phyloP scores from a whole-genome alignment of 306 rosid species.

The Adenanthera pavonina region DNA sequence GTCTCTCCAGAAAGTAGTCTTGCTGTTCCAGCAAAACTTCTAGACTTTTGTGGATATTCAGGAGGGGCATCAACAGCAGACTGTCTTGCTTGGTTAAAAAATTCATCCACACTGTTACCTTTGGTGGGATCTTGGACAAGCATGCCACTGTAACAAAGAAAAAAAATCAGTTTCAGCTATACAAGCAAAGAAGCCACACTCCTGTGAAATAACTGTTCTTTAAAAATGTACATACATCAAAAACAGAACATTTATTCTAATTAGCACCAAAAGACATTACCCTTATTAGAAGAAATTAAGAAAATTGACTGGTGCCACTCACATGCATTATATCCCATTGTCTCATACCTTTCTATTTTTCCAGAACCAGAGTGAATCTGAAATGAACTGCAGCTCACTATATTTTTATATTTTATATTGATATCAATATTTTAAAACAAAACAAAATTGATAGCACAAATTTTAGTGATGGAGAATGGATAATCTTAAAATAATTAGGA shows the following conservation, averaged over 20 bases:
- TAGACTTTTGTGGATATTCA: constrained; percentile 51
- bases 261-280: background rate
- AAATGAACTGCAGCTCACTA: too few relatives aligned
- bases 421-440: background rate
- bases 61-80: constrained; percentile 56
- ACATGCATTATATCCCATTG: background rate
- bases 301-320: background rate
- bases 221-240: background rate
- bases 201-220: background rate
- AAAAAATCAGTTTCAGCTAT: background rate
- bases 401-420: too few relatives aligned
- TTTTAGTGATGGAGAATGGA: too few relatives aligned
- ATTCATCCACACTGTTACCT: constrained; percentile 64
- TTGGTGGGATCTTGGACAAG: constrained; percentile 84
- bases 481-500: too few relatives aligned
- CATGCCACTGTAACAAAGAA: constrained; percentile 73
- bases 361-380: too few relatives aligned
- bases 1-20: constrained; percentile 88
- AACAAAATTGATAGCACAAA: background rate
- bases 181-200: background rate
- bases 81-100: constrained; percentile 71
- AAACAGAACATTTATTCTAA: constrained; percentile 16
- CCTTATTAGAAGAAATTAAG: background rate
- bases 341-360: background rate
- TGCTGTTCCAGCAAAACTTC: constrained; percentile 78